Conservation (phyloP, 2,329 filamentous ascomycete genomes). For the Arthroderma uncinatum region DNA sequence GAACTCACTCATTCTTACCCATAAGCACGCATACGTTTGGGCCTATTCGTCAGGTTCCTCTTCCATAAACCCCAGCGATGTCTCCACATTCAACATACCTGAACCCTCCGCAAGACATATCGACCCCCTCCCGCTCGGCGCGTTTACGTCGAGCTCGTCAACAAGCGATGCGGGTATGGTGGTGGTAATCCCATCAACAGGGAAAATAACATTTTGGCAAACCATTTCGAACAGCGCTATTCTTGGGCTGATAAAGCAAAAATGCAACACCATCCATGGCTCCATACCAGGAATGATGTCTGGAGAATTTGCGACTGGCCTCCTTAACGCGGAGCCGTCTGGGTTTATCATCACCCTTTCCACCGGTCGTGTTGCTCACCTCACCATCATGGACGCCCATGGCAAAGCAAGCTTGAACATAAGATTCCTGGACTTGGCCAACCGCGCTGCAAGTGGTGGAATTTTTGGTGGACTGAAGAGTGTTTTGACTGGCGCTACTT, state of each 20-base stretch:
- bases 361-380: constrained; percentile 72
- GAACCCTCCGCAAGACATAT: constrained; percentile 50
- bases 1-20: constrained; percentile 70
- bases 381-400: constrained; percentile 75
- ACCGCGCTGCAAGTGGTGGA: constrained; percentile 50
- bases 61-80: constrained; percentile 22
- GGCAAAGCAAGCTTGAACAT: constrained; percentile 71
- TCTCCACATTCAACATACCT: constrained; percentile 68
- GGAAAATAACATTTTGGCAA: constrained; percentile 89
- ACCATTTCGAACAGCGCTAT: constrained; percentile 82
- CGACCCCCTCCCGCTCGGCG: constrained; percentile 69
- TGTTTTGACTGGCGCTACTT: constrained; percentile 57
- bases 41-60: constrained; percentile 52
- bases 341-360: constrained; percentile 80
- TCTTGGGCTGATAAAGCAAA: constrained; percentile 70
- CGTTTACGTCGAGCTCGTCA: constrained; percentile 67
- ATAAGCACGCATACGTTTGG: constrained; percentile 79
- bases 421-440: constrained; percentile 51
- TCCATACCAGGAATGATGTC: constrained; percentile 62
- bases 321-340: constrained; percentile 74
- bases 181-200: constrained; percentile 69
- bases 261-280: constrained; percentile 67
- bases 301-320: constrained; percentile 63
- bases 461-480: constrained; percentile 73
- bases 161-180: constrained; percentile 77